A percentile compares a stretch with the other conserved stretches of the same genome.
These are phyloP conservation scores for Salix purpurea DNA, from an alignment of 345 rosid genomes.

Conservation along the genomic window DNA sequence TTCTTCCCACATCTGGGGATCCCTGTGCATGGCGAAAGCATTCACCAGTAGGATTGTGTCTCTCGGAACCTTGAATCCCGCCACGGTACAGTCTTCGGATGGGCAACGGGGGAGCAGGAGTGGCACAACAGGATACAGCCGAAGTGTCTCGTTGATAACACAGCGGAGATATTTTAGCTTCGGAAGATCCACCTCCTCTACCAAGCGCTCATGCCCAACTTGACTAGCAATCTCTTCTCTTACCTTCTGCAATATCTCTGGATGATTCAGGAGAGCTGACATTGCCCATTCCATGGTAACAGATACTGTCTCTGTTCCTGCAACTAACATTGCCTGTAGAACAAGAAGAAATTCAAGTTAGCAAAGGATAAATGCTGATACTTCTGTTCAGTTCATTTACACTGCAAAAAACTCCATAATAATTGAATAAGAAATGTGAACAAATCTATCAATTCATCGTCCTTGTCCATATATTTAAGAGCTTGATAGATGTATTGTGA, in stretches of 20 bases:
- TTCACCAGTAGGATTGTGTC: constrained; percentile 25
- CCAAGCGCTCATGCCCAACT: constrained; percentile 12
- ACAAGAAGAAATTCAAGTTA: too few species aligned
- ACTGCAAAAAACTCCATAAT: too few species aligned
- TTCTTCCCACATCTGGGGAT: constrained; percentile 30
- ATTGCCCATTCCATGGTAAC: constrained; percentile 36
- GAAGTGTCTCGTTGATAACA: constrained; percentile 19
- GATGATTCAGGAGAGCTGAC: constrained; percentile 37
- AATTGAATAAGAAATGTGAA: too few species aligned
- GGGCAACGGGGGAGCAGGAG: constrained; percentile 28
- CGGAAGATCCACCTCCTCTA: constrained; percentile 23
- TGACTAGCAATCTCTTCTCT: constrained; percentile 15
- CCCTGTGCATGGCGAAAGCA: constrained; percentile 25
- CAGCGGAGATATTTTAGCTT: constrained; percentile 21
- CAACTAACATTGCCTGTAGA: constrained; percentile 13
- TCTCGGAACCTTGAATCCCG: constrained; percentile 23
- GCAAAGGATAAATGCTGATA: too few species aligned
- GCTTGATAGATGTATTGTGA: too few species aligned
- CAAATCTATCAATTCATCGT: too few species aligned
- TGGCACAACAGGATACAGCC: constrained; percentile 26
- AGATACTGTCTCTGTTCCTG: constrained; percentile 31
- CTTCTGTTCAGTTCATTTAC: too few species aligned
- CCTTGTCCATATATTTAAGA: too few species aligned
- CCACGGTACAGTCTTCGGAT: constrained; percentile 12
- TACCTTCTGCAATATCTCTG: constrained; percentile 14